Percentiles rank a stretch among this genome's conserved stretches.
Conservation (phyloP, 129 eudicot genomes). For the Centella asiatica region DNA sequence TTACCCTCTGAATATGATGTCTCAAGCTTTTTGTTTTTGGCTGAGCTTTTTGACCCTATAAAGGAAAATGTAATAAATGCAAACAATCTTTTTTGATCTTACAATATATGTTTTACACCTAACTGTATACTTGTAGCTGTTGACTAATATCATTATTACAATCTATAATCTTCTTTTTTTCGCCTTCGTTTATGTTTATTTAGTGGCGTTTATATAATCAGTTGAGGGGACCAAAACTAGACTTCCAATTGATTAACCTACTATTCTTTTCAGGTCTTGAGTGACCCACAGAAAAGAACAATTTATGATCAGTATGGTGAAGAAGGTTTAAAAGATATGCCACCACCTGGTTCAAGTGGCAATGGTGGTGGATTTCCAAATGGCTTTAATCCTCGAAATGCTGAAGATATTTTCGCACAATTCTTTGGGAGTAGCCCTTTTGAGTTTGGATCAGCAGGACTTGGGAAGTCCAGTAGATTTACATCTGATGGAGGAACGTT, state of each 20-base stretch:
- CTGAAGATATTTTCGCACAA: slow-evolving; percentile 43
- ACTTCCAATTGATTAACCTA: background rate
- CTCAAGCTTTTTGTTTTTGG: too few relatives aligned
- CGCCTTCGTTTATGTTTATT: too few relatives aligned
- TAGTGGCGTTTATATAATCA: too few relatives aligned
- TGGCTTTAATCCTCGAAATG: slow-evolving; percentile 35
- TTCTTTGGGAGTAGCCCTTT: slow-evolving; percentile 65
- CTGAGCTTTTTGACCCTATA: too few relatives aligned
- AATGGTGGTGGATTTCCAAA: slow-evolving; percentile 18
- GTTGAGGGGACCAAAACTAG: too few relatives aligned
- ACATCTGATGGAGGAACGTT: slow-evolving; percentile 27
- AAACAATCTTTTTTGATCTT: too few relatives aligned
- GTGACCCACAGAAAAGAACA: slow-evolving; percentile 54
- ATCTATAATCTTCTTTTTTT: too few relatives aligned
- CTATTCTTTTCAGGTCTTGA: slow-evolving; percentile 46
- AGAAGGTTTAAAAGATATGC: slow-evolving; percentile 61
- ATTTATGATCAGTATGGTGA: slow-evolving; percentile 56
- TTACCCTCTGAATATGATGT: too few relatives aligned
- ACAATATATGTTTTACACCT: too few relatives aligned
- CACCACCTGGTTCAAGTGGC: slow-evolving; percentile 34
- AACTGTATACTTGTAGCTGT: too few relatives aligned
- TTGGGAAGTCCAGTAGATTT: slow-evolving; percentile 30
- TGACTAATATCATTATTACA: too few relatives aligned
- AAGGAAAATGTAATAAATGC: too few relatives aligned
- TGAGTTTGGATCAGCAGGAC: slow-evolving; percentile 40